These are phyloP conservation scores for Thelonectria blattea DNA, from an alignment of 2,329 filamentous ascomycete genomes.

Conservation along the genomic window DNA sequence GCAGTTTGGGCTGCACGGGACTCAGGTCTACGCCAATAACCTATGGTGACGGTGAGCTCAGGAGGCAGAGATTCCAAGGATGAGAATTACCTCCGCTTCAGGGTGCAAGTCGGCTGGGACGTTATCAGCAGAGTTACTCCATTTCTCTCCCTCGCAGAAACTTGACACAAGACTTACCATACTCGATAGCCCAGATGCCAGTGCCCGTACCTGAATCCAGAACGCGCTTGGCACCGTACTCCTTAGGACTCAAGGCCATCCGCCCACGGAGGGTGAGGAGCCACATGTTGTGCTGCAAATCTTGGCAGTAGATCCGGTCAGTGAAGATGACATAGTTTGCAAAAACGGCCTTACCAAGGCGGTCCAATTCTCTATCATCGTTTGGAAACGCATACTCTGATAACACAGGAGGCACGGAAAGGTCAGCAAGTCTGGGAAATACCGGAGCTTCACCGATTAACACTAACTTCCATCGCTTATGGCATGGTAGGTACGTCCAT, in stretches of 20 bases:
- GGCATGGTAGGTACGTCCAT: slow-evolving; percentile 16
- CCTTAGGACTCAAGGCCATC: slow-evolving; percentile 1
- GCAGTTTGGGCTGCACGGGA: slow-evolving; percentile 14
- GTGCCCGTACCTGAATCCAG: slow-evolving; percentile 15
- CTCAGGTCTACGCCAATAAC: slow-evolving; percentile 19
- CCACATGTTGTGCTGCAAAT: slow-evolving; percentile 16
- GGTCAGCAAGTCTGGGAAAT: not conserved
- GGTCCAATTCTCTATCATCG: slow-evolving; percentile 1
- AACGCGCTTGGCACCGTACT: not conserved
- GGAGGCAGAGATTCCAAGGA: not conserved
- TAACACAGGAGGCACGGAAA: no score
- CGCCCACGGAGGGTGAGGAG: slow-evolving; percentile 10
- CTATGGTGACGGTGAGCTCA: not conserved
- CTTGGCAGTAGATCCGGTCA: not conserved
- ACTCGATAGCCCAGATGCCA: slow-evolving; percentile 16
- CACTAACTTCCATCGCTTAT: slow-evolving; percentile 9
- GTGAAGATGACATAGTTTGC: not conserved
- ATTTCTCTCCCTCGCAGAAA: not conserved
- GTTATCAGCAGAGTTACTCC: no score
- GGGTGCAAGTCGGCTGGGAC: slow-evolving; percentile 13
- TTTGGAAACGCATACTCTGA: slow-evolving; percentile 8
- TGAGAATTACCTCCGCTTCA: slow-evolving; percentile 9
- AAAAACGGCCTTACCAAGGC: not conserved
- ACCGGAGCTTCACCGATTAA: no score
- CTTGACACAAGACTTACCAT: not conserved